Percentiles rank a stretch among this genome's conserved stretches.
Conservation (phyloP, 2,329 filamentous ascomycete species). For the Microdochium nivale region DNA sequence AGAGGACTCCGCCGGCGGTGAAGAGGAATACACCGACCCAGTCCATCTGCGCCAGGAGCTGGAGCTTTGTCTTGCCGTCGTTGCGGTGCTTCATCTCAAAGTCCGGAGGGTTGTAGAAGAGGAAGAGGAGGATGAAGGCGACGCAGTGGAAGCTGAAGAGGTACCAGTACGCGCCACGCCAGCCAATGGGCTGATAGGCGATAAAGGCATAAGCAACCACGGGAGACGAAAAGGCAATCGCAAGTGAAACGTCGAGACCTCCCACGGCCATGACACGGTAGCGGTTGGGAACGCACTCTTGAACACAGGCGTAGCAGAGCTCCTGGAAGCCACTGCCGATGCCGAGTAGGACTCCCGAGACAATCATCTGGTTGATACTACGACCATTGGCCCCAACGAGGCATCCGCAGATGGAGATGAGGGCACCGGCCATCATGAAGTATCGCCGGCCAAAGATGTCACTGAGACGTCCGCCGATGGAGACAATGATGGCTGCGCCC, state of each 20-base stretch:
- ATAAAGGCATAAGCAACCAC: conserved; percentile 23
- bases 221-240: conserved; percentile 22
- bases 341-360: conserved; percentile 27
- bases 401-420: conserved; percentile 22
- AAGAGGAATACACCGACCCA: conserved; percentile 18
- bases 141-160: conserved; percentile 12
- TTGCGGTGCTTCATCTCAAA: conserved; percentile 23
- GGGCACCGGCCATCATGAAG: conserved; percentile 25
- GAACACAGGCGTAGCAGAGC: conserved; percentile 24
- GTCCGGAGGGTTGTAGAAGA: conserved; percentile 25
- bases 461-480: conserved; percentile 24
- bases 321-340: conserved; percentile 29
- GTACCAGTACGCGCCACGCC: conserved; percentile 14
- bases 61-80: conserved; percentile 15
- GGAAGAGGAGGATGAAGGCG: conserved; percentile 11
- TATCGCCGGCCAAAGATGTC: conserved; percentile 30
- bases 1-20: conserved; percentile 13
- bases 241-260: conserved; percentile 20
- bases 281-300: conserved; percentile 28
- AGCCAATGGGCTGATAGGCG: conserved; percentile 15
- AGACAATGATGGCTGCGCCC: conserved; percentile 23
- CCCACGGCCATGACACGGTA: conserved; percentile 28
- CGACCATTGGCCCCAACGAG: conserved; percentile 29
- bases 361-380: conserved; percentile 30
- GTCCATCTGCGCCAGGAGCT: conserved; percentile 15